phyloP scores from a whole-genome alignment of 2,329 filamentous ascomycete genomes.

The Colletotrichum scovillei region DNA sequence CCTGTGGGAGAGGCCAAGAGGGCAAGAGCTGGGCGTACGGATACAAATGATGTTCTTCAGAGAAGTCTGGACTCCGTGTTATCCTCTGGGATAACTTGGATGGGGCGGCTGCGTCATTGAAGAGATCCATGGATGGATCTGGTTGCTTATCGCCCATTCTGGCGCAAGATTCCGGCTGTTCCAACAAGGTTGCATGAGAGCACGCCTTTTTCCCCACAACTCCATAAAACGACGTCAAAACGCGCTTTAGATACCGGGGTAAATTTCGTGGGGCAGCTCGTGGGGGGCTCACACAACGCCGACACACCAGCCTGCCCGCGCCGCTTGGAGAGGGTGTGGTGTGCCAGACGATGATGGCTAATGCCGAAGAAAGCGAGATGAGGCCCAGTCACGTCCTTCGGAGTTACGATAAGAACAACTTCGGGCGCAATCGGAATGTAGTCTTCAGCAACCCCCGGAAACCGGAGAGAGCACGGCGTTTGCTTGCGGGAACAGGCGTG shows the following conservation, averaged over 20 bases:
- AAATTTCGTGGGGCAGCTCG: slow-evolving; percentile 27
- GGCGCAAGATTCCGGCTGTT: slow-evolving; percentile 17
- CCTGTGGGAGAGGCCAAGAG: background rate
- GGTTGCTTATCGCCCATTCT: slow-evolving; percentile 15
- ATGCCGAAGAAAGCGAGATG: slow-evolving; percentile 16
- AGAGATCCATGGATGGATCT: slow-evolving; percentile 1
- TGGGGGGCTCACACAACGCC: slow-evolving; percentile 33
- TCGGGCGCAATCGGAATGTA: slow-evolving; percentile 13
- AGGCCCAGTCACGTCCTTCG: slow-evolving; percentile 19
- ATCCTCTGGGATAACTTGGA: background rate
- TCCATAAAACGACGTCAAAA: slow-evolving; percentile 37
- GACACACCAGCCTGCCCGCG: slow-evolving; percentile 1
- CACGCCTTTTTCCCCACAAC: slow-evolving; percentile 33
- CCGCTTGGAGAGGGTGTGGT: slow-evolving; percentile 25
- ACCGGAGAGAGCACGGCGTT: background rate
- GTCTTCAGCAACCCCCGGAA: background rate
- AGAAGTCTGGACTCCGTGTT: background rate
- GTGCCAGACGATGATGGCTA: background rate
- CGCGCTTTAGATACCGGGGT: slow-evolving; percentile 27
- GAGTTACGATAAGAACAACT: slow-evolving; percentile 22
- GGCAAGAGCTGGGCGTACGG: background rate
- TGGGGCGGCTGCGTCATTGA: slow-evolving; percentile 18
- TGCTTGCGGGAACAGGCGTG: background rate
- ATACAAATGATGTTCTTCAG: background rate
- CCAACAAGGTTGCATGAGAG: slow-evolving; percentile 34